Conservation (phyloP, 2,329 filamentous ascomycete species). For the Neurospora crassa region DNA sequence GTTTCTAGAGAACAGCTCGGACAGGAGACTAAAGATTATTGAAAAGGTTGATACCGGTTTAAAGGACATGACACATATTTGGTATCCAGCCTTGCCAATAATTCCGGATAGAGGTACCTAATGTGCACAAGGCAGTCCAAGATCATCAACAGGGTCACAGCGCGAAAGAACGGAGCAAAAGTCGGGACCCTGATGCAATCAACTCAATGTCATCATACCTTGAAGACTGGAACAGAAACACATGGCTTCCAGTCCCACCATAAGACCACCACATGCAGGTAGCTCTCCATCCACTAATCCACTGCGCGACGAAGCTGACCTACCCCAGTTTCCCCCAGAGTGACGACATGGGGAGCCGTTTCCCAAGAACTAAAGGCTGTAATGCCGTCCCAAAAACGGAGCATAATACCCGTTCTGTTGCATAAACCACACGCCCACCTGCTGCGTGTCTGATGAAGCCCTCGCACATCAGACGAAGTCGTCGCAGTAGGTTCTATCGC, state of each 20-base stretch:
- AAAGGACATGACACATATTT: neutral
- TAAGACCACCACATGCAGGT: neutral
- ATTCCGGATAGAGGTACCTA: neutral
- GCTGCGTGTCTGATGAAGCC: neutral
- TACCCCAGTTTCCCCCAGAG: neutral
- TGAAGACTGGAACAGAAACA: neutral
- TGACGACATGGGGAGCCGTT: conserved; percentile 12
- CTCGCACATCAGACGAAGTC: neutral
- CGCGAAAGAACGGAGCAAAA: neutral
- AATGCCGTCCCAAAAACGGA: neutral
- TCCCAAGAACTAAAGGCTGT: neutral
- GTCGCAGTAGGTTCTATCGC: neutral
- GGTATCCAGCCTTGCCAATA: neutral
- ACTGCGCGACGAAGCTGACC: neutral
- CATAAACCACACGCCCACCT: neutral
- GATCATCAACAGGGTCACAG: neutral
- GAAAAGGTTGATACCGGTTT: neutral
- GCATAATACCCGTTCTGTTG: neutral
- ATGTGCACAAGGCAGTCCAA: neutral
- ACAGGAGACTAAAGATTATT: neutral
- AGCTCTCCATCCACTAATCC: neutral
- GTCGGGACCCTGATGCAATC: neutral
- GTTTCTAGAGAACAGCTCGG: neutral
- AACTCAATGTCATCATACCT: neutral
- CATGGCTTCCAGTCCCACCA: neutral